Base-by-base conservation (phyloP, 495 filamentous ascomycete genomes). In the Darksidea phi region DNA sequence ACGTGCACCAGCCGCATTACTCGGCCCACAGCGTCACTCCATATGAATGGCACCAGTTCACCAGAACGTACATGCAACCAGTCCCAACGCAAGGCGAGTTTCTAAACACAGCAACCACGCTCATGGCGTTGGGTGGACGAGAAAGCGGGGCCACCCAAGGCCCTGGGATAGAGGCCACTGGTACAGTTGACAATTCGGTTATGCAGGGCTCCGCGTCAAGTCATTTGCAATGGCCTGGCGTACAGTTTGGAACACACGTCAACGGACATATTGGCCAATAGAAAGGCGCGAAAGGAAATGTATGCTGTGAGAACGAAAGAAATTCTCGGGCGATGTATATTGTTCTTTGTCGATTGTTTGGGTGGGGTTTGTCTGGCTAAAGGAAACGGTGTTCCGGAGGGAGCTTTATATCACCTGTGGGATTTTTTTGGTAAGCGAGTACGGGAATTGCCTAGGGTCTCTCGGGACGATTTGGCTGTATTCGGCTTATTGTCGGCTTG, bases 91-190 rank as follows among this genome's bases (percentile, higher is more conserved):
- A 48, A 43, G 53, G 59, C 17, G 64, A 70, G 15, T 70, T 56
- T 36, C 54, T 71, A 25, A 65, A 61, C 42, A 64, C 68, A 23
- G 66, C 68, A 28, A 66, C 52, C 37, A 61, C 68, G 26, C 48
- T 71, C 24, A 66, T 71, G 65, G 54, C 61, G 0, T 41, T 68
- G 2, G 68, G 68, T n/a, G 64, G 64, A 6, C 58, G 64, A 24
- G 64, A 67, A 34, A 54, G 58, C 21, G 32, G 47, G 20, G 28
- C 4, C 3, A 15, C 58, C 7, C 64, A 62, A 24, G 59, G 38
- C 42, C 48, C 58, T 11, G 54, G 51, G 0, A 54, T 48, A 54
- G 59, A 63, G 8, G 46, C 18, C 6, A 11, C 52, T 6, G 57
- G 45, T 11, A 11, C 45, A 8, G 53, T 51, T 11, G 63, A 66